Percentiles rank a stretch among this genome's conserved stretches.
phyloP scores from a whole-genome alignment of 2,329 filamentous ascomycete genomes.

The Mycocentrospora acerina region DNA sequence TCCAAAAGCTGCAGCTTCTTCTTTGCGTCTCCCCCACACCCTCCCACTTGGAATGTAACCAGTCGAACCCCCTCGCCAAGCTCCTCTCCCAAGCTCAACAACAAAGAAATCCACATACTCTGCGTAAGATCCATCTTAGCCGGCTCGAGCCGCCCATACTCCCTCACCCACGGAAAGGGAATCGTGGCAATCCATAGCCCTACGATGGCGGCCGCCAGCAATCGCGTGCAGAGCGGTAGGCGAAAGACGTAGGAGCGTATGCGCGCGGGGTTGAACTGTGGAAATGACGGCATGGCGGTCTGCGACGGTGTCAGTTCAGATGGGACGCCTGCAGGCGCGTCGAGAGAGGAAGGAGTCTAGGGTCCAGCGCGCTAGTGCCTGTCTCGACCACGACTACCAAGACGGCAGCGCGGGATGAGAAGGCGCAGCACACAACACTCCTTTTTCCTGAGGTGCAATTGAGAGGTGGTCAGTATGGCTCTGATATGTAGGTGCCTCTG shows the following conservation, averaged over 20 bases:
- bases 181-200: conserved; percentile 69
- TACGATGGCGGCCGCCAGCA: conserved; percentile 66
- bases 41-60: conserved; percentile 2
- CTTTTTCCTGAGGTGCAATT: conserved; percentile 8
- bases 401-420: conserved; percentile 13
- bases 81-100: too few species aligned
- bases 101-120: conserved; percentile 56
- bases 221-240: conserved; percentile 83
- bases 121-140: conserved; percentile 69
- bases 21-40: background rate
- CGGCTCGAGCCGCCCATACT: conserved; percentile 80
- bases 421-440: conserved; percentile 12
- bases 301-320: conserved; percentile 11
- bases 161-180: conserved; percentile 69
- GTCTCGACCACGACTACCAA: conserved; percentile 19
- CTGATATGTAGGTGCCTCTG: conserved; percentile 33
- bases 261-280: conserved; percentile 69
- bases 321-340: conserved; percentile 14
- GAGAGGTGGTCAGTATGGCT: conserved; percentile 30
- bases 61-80: background rate
- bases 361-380: conserved; percentile 8
- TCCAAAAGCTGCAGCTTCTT: too few species aligned
- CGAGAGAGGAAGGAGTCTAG: conserved; percentile 6
- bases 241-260: conserved; percentile 80
- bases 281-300: conserved; percentile 46